Conservation (phyloP, 192 early-diverging fungal species). For the Gryganskiella cystojenkinii region DNA sequence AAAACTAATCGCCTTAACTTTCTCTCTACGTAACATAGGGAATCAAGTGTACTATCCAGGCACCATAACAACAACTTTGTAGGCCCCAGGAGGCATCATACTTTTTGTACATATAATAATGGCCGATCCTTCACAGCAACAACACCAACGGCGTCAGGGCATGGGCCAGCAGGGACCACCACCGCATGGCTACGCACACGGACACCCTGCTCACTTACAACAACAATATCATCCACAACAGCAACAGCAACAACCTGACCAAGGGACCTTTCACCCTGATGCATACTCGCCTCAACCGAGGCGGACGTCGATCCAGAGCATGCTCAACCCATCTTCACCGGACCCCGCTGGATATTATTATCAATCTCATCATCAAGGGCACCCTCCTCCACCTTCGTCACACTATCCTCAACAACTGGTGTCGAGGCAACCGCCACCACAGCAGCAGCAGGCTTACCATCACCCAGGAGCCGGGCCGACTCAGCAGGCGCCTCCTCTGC, state of each 20-base stretch:
- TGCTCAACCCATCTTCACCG: conserved; percentile 41
- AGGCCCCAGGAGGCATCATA: too few relatives aligned
- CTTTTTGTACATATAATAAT: too few relatives aligned
- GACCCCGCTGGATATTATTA: conserved; percentile 27
- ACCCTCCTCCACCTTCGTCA: background rate
- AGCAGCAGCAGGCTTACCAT: background rate
- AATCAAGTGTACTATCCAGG: too few relatives aligned
- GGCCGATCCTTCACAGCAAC: too few relatives aligned
- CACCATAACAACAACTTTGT: too few relatives aligned
- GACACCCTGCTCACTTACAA: conserved; percentile 1
- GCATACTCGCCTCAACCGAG: conserved; percentile 18
- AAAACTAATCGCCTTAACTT: too few relatives aligned
- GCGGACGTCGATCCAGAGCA: conserved; percentile 48
- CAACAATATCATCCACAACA: conserved; percentile 12
- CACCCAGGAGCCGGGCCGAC: background rate
- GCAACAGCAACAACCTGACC: conserved; percentile 8
- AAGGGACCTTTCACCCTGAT: background rate
- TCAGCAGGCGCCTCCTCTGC: background rate
- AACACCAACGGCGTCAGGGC: too few relatives aligned
- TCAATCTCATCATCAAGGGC: conserved; percentile 5
- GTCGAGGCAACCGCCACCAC: background rate
- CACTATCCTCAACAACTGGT: background rate
- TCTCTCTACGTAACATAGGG: too few relatives aligned
- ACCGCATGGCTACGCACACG: conserved; percentile 17
- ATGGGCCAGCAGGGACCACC: conserved; percentile 32